Percentiles rank a stretch among this genome's conserved stretches.
Evolutionary conservation across 805 yeast species (phyloP).

Genomic region (Lipomyces yamanashiensis): DNA sequence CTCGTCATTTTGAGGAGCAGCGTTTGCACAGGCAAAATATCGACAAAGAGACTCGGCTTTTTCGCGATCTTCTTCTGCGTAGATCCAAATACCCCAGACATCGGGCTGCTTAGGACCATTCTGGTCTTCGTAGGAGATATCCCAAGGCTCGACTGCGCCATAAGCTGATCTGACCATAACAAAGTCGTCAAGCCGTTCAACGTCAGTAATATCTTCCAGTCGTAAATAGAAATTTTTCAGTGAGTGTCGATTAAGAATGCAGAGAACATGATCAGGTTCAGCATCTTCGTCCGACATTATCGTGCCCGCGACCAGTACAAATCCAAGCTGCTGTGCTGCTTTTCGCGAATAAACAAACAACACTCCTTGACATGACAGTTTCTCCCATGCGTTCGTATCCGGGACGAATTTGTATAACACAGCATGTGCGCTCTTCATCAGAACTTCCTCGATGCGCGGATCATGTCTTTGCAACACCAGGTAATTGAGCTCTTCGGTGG

Average conservation of each 20-base stretch:
- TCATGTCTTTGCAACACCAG: conserved; percentile 47
- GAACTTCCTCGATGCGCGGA: conserved; percentile 44
- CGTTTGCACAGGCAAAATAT: not conserved
- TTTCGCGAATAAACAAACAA: conserved; percentile 48
- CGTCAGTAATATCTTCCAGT: conserved; percentile 31
- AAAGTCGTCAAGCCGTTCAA: conserved; percentile 33
- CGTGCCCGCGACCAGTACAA: not conserved
- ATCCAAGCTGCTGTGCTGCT: conserved; percentile 1
- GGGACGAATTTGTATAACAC: conserved; percentile 48
- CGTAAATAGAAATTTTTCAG: conserved; percentile 27
- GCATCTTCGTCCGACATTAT: not conserved
- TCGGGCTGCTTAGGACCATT: conserved; percentile 26
- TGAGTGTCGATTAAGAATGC: conserved; percentile 33
- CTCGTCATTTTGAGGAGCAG: not conserved
- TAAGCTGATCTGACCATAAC: conserved; percentile 32
- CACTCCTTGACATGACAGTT: conserved; percentile 47
- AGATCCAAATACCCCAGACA: conserved; percentile 38
- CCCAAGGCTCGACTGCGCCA: conserved; percentile 30
- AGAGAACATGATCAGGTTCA: conserved; percentile 19
- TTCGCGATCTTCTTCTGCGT: conserved; percentile 22
- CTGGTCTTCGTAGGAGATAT: conserved; percentile 25
- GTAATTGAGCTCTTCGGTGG: conserved; percentile 39
- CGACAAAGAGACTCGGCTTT: conserved; percentile 24
- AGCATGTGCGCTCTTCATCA: conserved; percentile 48
- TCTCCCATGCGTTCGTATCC: conserved; percentile 47